Base-by-base conservation (phyloP, 2,329 filamentous ascomycete species). In the Elsinoe batatas region DNA sequence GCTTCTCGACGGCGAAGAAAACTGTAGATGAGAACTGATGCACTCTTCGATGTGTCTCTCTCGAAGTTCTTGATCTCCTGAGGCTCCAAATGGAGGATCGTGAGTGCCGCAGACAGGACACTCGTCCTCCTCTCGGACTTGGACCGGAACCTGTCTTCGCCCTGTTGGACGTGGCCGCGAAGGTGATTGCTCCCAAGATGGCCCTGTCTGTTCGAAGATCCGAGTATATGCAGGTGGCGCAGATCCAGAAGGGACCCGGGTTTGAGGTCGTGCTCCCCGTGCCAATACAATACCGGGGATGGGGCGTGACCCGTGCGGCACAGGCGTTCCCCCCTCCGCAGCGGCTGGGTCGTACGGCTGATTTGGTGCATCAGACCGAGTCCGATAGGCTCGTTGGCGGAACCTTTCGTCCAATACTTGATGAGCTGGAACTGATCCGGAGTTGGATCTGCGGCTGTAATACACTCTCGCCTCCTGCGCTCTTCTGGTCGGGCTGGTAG, bases 91-190 rank as follows among this genome's bases (percentile, higher is more conserved):
- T 0, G 87, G 85, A 3, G 90, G 75, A 68, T 89, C 85, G 36
- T 56, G 56, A 36, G 75, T 71, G 64, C 87, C 85, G 63, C 87
- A 91, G 43, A 91, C 79, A 0, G 87, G 87, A 59, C 87, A 91
- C 63, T 88, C 84, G 65, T 91, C 87, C 64, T 90, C 87, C 66
- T 91, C 87, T 1, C 67, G 62, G 11, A 76, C 66, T 57, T 67
- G 61, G 11, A 64, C 58, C 1, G 61, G 58, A 32, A 35, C 37
- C 13, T 33, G 54, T 32, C 56, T 58, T 13, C 43, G 56, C 4
- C 44, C 36, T 6, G 47, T 56, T 22, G 46, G 38, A 6, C 46
- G 47, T 30, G 22, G 20, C 7, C 32, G 38, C 8, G 42, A 12
- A 22, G 46, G 35, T 35, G 36, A 53, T 12, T 26, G 26, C 7